phyloP scores from a whole-genome alignment of 441 rosid genomes.

The Erodium chrysanthum region DNA sequence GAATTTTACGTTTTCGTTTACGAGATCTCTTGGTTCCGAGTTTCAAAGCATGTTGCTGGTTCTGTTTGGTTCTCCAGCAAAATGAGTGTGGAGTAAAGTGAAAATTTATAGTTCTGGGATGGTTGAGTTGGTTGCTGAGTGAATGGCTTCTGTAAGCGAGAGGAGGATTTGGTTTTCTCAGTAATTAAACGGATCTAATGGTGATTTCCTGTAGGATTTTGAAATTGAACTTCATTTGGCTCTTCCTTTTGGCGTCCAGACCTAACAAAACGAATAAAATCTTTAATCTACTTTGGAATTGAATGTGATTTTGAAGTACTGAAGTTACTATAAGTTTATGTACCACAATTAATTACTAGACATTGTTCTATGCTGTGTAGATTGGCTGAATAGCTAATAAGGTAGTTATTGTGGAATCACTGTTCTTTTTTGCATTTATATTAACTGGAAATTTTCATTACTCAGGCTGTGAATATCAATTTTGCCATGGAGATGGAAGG shows the following conservation, averaged over 20 bases:
- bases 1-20: not conserved
- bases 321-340: not conserved
- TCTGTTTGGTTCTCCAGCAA: slow-evolving; percentile 10
- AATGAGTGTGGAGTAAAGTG: not conserved
- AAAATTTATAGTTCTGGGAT: not conserved
- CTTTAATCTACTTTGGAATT: no score
- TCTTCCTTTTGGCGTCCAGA: no score
- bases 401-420: not conserved
- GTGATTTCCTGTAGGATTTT: not conserved
- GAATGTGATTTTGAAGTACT: not conserved
- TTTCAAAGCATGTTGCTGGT: not conserved
- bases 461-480: slow-evolving; percentile 21
- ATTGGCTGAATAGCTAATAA: not conserved
- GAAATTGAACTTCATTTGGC: no score
- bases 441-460: not conserved
- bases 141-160: no score
- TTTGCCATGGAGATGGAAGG: slow-evolving; percentile 37
- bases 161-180: not conserved
- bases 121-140: not conserved
- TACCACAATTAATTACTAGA: not conserved
- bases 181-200: slow-evolving; percentile 1
- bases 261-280: no score
- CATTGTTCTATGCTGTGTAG: not conserved
- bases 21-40: slow-evolving; percentile 2
- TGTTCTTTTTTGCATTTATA: not conserved